Conservation (phyloP, 192 early-diverging fungal species). For the Powellomyces hirtus region DNA sequence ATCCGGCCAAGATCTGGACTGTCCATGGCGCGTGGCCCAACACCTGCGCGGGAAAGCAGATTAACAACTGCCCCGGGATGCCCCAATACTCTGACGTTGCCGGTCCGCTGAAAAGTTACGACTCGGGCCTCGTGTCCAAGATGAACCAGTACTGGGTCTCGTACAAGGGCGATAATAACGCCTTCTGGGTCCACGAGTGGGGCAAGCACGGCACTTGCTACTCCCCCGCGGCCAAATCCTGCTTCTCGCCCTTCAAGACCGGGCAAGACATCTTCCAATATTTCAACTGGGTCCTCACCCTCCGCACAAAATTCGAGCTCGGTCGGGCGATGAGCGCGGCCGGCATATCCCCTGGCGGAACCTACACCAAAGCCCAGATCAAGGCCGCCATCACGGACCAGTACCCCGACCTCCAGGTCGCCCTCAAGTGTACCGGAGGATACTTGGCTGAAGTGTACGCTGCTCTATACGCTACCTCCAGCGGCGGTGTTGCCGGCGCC, state of each 20-base stretch:
- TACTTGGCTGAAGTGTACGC: slow-evolving; percentile 8
- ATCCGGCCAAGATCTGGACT: background rate
- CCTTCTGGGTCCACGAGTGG: slow-evolving; percentile 9
- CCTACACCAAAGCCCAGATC: slow-evolving; percentile 3
- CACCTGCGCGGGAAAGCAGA: background rate
- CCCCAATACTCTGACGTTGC: background rate
- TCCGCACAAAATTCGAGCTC: slow-evolving; percentile 12
- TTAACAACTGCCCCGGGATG: background rate
- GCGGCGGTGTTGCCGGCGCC: slow-evolving; percentile 9
- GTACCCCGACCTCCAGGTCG: slow-evolving; percentile 4
- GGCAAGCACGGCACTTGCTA: slow-evolving; percentile 3
- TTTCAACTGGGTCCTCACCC: background rate
- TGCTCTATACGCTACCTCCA: slow-evolving; percentile 7
- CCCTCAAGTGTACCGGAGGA: background rate
- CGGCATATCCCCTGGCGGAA: slow-evolving; percentile 2
- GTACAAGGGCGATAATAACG: background rate
- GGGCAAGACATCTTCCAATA: slow-evolving; percentile 5
- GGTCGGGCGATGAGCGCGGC: background rate
- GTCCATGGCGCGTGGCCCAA: slow-evolving; percentile 10
- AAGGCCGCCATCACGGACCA: background rate
- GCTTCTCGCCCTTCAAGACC: slow-evolving; percentile 9
- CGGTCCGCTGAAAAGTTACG: background rate
- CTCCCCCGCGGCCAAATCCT: slow-evolving; percentile 5
- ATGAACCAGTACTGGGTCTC: slow-evolving; percentile 2
- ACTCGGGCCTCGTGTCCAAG: background rate